A percentile compares a stretch with the other conserved stretches of the same genome.
Conservation (phyloP, 2,329 filamentous ascomycete genomes). For the Alternaria infectoria region DNA sequence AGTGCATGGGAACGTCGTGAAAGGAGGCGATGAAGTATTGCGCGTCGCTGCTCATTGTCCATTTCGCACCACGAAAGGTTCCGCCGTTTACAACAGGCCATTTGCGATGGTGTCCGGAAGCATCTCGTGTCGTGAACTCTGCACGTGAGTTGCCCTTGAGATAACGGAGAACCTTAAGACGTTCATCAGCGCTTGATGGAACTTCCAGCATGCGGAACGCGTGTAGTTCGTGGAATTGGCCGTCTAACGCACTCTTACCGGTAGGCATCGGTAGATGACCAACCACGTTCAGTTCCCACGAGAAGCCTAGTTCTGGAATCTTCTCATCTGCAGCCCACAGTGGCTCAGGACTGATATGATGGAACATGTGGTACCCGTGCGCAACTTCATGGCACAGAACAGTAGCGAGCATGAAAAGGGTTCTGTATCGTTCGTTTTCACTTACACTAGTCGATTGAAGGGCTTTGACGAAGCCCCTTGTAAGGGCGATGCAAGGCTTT, state of each 20-base stretch:
- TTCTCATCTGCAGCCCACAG: slow-evolving; percentile 14
- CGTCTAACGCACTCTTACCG: neutral
- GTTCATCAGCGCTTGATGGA: neutral
- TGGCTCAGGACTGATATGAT: slow-evolving; percentile 16
- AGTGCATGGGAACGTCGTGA: slow-evolving; percentile 19
- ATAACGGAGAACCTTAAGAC: neutral
- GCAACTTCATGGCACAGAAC: slow-evolving; percentile 27
- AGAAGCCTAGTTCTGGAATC: slow-evolving; percentile 20
- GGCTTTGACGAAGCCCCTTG: neutral
- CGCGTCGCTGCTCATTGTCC: slow-evolving; percentile 1
- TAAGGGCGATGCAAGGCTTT: neutral
- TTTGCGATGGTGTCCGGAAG: neutral
- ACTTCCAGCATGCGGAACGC: neutral
- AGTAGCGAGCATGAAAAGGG: slow-evolving; percentile 14
- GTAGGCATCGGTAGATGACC: slow-evolving; percentile 11
- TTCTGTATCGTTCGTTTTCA: slow-evolving; percentile 5
- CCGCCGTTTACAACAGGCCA: neutral
- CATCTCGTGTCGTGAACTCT: slow-evolving; percentile 1
- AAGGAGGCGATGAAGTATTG: slow-evolving; percentile 10
- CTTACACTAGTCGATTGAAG: neutral
- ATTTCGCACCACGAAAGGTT: slow-evolving; percentile 9
- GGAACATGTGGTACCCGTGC: slow-evolving; percentile 21
- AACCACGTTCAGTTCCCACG: slow-evolving; percentile 19
- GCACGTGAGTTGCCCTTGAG: neutral
- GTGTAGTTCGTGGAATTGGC: neutral